Evolutionary conservation across 2,329 filamentous ascomycete genomes (phyloP).

Genomic region (Microdochium paspali): DNA sequence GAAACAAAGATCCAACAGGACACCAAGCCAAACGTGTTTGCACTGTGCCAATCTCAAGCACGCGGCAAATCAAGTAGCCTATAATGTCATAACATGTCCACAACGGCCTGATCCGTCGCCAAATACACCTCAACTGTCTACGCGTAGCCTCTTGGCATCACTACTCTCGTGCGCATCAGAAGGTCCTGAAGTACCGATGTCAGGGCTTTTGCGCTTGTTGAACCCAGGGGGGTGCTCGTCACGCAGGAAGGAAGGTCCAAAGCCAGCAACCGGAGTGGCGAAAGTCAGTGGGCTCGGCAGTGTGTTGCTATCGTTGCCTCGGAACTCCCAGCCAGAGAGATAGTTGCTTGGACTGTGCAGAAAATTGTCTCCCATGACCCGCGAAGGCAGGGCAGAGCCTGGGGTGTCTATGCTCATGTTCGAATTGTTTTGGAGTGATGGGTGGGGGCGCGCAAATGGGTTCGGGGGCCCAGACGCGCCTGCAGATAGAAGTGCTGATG

Average conservation of each 20-base stretch:
- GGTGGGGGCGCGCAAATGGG: conserved; percentile 82
- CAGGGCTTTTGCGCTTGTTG: conserved; percentile 49
- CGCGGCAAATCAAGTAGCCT: no score
- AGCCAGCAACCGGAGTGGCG: conserved; percentile 64
- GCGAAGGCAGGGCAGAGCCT: conserved; percentile 85
- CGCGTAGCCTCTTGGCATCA: conserved; percentile 45
- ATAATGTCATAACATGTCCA: no score
- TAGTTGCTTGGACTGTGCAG: conserved; percentile 87
- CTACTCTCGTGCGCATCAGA: conserved; percentile 31
- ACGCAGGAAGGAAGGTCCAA: conserved; percentile 53
- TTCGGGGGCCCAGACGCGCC: conserved; percentile 90
- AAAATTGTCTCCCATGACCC: conserved; percentile 81
- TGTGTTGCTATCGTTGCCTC: conserved; percentile 67
- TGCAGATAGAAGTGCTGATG: conserved; percentile 75
- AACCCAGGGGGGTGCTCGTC: conserved; percentile 34
- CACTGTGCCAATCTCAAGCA: no score
- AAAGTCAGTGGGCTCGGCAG: conserved; percentile 89
- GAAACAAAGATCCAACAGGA: no score
- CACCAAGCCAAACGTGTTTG: no score
- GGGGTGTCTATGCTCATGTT: conserved; percentile 65
- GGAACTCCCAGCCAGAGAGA: conserved; percentile 83
- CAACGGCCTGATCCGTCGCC: no score
- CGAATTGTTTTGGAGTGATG: conserved; percentile 50
- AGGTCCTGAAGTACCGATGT: conserved; percentile 29
- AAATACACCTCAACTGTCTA: conserved; percentile 33